phyloP scores from a whole-genome alignment of 139 green algal species.

The Picochlorum sp. region DNA sequence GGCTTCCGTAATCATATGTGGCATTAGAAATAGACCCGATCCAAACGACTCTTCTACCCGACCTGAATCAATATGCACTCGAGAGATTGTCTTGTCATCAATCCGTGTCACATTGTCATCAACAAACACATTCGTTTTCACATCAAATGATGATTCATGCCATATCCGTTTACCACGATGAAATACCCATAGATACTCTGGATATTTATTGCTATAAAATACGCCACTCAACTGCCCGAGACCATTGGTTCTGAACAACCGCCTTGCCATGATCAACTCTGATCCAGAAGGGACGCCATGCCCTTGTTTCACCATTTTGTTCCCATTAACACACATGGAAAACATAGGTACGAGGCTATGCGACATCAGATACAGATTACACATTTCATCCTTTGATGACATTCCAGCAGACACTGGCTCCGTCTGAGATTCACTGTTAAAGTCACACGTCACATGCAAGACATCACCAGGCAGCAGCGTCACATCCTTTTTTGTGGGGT shows the following conservation, averaged over 20 bases:
- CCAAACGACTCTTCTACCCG: conserved; percentile 33
- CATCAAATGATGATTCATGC: conserved; percentile 34
- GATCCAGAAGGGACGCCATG: background rate
- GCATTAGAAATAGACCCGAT: conserved; percentile 53
- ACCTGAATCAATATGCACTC: conserved; percentile 10
- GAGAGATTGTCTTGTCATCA: conserved; percentile 29
- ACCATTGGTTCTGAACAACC: background rate
- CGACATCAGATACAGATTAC: conserved; percentile 85
- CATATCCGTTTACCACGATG: conserved; percentile 49
- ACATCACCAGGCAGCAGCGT: conserved; percentile 36
- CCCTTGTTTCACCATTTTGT: background rate
- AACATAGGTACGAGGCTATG: conserved; percentile 35
- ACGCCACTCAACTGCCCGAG: conserved; percentile 33
- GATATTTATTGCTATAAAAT: background rate
- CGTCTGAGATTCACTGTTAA: conserved; percentile 64
- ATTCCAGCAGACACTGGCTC: conserved; percentile 10
- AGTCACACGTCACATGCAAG: conserved; percentile 61
- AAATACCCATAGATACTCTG: conserved; percentile 61
- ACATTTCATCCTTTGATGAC: conserved; percentile 74
- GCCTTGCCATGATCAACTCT: background rate
- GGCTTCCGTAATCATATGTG: conserved; percentile 70
- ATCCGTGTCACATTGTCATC: conserved; percentile 30
- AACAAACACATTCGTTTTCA: conserved; percentile 12
- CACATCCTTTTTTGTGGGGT: conserved; percentile 26
- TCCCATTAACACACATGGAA: conserved; percentile 28